Conservation (phyloP, 1,284 basidiomycete genomes). For the Calocybe gambosa region DNA sequence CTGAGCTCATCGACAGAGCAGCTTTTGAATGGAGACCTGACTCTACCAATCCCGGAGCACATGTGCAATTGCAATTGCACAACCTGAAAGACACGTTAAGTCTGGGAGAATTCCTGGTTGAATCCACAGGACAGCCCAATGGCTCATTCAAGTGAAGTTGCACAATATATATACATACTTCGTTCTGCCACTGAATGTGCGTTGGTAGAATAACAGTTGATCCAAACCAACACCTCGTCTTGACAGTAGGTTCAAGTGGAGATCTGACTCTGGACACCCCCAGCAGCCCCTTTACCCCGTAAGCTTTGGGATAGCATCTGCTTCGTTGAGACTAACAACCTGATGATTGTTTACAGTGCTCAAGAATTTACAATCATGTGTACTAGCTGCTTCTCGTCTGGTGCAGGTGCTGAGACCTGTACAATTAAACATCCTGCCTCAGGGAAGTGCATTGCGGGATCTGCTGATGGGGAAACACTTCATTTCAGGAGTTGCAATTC, state of each 20-base stretch:
- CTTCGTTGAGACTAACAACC: background rate
- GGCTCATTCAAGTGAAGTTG: constrained; percentile 14
- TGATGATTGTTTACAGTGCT: constrained; percentile 4
- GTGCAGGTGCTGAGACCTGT: constrained; percentile 4
- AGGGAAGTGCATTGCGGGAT: constrained; percentile 9
- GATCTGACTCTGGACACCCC: constrained; percentile 9
- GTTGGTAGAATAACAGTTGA: constrained; percentile 10
- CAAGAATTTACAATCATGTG: constrained; percentile 16
- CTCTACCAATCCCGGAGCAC: constrained; percentile 8
- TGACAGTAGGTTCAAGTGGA: constrained; percentile 11
- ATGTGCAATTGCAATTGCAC: constrained; percentile 8
- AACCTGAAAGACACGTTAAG: constrained; percentile 10
- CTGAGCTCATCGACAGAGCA: constrained; percentile 7
- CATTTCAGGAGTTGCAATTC: constrained; percentile 2
- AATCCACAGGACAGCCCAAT: constrained; percentile 15
- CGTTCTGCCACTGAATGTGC: too few relatives aligned
- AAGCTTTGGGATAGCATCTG: background rate
- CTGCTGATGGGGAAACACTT: constrained; percentile 3
- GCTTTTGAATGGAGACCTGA: constrained; percentile 16
- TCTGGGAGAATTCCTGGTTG: constrained; percentile 13
- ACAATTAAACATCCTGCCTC: constrained; percentile 12
- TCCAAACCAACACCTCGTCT: constrained; percentile 9
- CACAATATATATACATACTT: background rate
- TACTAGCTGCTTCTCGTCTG: constrained; percentile 5
- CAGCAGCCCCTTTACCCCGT: constrained; percentile 1